phyloP scores from a whole-genome alignment of 2,329 filamentous ascomycete genomes.

The Fusarium nodosum region DNA sequence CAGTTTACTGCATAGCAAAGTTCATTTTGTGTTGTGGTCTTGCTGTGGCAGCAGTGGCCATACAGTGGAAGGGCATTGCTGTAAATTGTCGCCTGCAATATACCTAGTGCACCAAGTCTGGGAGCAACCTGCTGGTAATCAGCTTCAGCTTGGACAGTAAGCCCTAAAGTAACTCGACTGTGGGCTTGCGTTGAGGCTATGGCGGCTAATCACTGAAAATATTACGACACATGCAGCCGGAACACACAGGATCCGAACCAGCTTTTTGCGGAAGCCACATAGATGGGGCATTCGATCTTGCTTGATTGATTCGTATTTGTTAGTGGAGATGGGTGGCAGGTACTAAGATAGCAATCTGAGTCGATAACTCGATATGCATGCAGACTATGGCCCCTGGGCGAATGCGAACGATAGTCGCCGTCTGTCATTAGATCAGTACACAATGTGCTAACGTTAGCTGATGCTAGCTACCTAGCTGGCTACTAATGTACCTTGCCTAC shows the following conservation, averaged over 20 bases:
- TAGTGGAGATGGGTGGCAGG: slow-evolving; percentile 5
- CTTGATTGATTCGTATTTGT: slow-evolving; percentile 4
- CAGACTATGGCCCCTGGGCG: slow-evolving; percentile 9
- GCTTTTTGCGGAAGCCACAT: background rate
- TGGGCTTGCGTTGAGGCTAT: background rate
- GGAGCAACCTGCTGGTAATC: background rate
- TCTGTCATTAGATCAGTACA: slow-evolving; percentile 13
- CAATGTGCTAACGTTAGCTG: background rate
- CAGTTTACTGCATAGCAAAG: background rate
- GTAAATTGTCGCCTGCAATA: background rate
- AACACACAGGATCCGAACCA: background rate
- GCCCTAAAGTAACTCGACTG: background rate
- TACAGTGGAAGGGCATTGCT: background rate
- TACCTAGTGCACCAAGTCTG: background rate
- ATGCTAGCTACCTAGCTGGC: background rate
- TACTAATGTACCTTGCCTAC: background rate
- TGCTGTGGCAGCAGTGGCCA: background rate
- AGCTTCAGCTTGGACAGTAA: background rate
- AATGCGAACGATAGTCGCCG: slow-evolving; percentile 40
- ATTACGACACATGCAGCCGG: background rate
- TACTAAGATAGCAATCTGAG: slow-evolving; percentile 24
- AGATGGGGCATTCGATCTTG: background rate
- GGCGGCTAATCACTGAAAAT: slow-evolving; percentile 3
- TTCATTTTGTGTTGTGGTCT: background rate
- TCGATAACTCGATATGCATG: slow-evolving; percentile 17